Conservation (phyloP, 176 grass and related monocot genomes). For the Eragrostis curvula region DNA sequence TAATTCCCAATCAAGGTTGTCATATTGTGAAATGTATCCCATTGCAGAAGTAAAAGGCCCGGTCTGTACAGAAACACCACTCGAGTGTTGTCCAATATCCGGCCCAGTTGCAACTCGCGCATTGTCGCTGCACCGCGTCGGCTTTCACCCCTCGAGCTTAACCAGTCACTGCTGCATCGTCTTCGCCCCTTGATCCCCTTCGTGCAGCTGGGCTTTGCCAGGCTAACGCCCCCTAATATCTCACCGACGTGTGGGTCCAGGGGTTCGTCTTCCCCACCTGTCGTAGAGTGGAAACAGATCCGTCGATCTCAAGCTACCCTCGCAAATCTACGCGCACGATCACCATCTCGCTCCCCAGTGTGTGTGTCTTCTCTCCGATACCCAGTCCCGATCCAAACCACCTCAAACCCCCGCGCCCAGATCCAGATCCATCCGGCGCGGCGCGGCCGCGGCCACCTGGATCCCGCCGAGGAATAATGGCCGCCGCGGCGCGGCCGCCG, state of each 20-base stretch:
- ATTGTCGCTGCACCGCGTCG: neutral
- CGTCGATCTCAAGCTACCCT: neutral
- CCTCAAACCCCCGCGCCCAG: constrained; percentile 57
- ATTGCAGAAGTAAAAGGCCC: neutral
- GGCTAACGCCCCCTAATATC: neutral
- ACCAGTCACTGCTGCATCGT: no score
- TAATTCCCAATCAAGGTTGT: neutral
- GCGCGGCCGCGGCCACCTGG: constrained; percentile 56
- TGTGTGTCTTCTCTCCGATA: constrained; percentile 3
- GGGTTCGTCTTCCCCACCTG: neutral
- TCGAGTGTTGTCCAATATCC: neutral
- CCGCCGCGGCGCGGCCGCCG: constrained; percentile 34
- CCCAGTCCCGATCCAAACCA: constrained; percentile 59
- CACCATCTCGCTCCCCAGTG: constrained; percentile 18
- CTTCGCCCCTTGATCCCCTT: constrained; percentile 21
- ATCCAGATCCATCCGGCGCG: constrained; percentile 66
- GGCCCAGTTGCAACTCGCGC: neutral
- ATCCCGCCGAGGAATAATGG: constrained; percentile 50
- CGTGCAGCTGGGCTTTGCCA: neutral
- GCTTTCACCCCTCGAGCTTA: neutral
- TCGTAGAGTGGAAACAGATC: neutral
- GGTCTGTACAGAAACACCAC: neutral
- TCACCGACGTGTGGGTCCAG: constrained; percentile 8
- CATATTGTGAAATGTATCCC: neutral
- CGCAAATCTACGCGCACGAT: constrained; percentile 46